These are phyloP conservation scores for Lentinus brumalis DNA, from an alignment of 768 basidiomycete genomes.

Conservation along the genomic window DNA sequence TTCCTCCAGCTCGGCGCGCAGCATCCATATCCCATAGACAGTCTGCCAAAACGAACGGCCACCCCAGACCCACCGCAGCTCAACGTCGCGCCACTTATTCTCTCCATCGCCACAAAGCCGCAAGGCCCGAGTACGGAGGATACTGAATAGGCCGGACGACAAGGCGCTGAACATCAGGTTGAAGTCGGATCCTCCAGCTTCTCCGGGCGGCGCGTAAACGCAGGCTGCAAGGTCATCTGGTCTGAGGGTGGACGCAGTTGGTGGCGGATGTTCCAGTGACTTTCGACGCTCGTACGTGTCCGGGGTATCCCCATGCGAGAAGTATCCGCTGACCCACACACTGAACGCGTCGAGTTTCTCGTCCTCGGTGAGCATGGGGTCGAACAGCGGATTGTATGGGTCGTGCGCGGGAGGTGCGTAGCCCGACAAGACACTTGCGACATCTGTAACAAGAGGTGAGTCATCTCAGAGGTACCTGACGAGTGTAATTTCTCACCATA, in stretches of 20 bases:
- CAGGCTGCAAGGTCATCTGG: slow-evolving; percentile 5
- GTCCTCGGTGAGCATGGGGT: not conserved
- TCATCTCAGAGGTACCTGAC: not conserved
- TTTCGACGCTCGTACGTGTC: slow-evolving; percentile 3
- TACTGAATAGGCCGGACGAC: not conserved
- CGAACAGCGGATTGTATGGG: slow-evolving; percentile 5
- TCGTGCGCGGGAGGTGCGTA: not conserved
- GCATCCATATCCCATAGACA: slow-evolving; percentile 3
- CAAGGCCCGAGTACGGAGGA: not conserved
- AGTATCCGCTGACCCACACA: slow-evolving; percentile 14
- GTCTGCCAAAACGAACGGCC: slow-evolving; percentile 9
- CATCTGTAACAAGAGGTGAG: not conserved
- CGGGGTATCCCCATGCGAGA: slow-evolving; percentile 6
- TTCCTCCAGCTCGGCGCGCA: slow-evolving; percentile 4
- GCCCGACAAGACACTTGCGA: slow-evolving; percentile 1
- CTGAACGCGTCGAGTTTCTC: slow-evolving; percentile 4
- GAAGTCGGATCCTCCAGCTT: not conserved
- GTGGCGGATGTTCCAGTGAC: slow-evolving; percentile 1
- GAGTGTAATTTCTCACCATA: not conserved
- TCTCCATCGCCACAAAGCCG: not conserved
- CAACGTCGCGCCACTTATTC: not conserved
- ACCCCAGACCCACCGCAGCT: slow-evolving; percentile 3
- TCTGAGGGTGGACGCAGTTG: not conserved
- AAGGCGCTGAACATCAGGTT: not conserved
- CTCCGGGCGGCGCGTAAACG: not conserved